These are phyloP conservation scores for Brassica cretica DNA, from an alignment of 345 rosid species.

Conservation along the genomic window DNA sequence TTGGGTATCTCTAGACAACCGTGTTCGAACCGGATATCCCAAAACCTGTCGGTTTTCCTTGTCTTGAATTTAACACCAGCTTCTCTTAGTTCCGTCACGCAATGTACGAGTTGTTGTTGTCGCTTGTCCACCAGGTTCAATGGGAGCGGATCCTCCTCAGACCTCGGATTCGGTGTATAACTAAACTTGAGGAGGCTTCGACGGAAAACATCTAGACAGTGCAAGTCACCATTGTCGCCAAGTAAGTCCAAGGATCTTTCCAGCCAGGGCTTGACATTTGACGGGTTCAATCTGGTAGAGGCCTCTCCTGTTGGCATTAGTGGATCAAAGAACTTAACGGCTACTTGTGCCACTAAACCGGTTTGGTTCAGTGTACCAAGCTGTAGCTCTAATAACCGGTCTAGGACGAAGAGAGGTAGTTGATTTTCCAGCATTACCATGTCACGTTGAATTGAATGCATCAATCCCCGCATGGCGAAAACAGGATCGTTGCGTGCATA, in stretches of 20 bases:
- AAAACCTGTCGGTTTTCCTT: constrained; percentile 75
- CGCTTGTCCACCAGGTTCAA: constrained; percentile 57
- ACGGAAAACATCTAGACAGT: constrained; percentile 72
- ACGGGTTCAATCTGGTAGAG: constrained; percentile 28
- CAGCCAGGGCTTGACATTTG: constrained; percentile 49
- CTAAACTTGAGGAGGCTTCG: constrained; percentile 58
- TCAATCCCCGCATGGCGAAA: constrained; percentile 76
- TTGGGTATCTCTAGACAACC: constrained; percentile 76
- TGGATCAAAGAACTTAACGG: constrained; percentile 68
- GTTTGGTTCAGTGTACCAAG: constrained; percentile 50
- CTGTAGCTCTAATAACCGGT: constrained; percentile 64
- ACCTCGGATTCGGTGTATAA: constrained; percentile 51
- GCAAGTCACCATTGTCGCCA: constrained; percentile 59
- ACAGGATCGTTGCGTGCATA: constrained; percentile 71
- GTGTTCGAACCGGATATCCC: constrained; percentile 70
- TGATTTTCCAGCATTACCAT: constrained; percentile 90
- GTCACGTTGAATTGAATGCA: constrained; percentile 80
- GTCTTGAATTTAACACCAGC: constrained; percentile 75
- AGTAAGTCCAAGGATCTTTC: constrained; percentile 47
- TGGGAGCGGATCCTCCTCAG: constrained; percentile 43
- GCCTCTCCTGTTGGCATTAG: constrained; percentile 77
- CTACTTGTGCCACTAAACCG: constrained; percentile 60
- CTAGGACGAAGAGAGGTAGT: constrained; percentile 72
- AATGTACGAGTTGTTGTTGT: constrained; percentile 73
- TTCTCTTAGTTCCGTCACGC: constrained; percentile 73